Evolutionary conservation across 2,329 filamentous ascomycete genomes (phyloP).

Genomic region (Bipolaris gigantea): DNA sequence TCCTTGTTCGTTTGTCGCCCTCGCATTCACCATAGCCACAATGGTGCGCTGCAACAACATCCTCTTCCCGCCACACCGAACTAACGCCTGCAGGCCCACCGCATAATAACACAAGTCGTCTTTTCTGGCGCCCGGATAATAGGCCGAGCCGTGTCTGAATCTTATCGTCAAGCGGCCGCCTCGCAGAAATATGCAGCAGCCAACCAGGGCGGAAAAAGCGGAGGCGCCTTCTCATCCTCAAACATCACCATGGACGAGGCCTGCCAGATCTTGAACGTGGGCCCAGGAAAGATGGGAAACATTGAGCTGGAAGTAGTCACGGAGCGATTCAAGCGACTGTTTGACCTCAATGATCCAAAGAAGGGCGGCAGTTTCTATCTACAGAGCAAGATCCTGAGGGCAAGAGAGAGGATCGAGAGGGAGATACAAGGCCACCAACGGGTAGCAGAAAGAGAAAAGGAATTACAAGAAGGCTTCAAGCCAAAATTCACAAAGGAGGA

Average conservation of each 20-base stretch:
- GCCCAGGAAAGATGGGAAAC: conserved; percentile 77
- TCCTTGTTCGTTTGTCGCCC: not conserved
- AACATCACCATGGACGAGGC: conserved; percentile 94
- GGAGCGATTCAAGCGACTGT: conserved; percentile 89
- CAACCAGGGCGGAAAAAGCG: conserved; percentile 59
- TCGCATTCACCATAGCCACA: conserved; percentile 3
- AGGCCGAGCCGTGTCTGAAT: conserved; percentile 88
- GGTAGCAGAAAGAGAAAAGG: conserved; percentile 72
- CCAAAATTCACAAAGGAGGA: conserved; percentile 89
- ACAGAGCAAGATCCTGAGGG: conserved; percentile 93
- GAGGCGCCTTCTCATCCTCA: conserved; percentile 58
- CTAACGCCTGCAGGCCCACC: conserved; percentile 71
- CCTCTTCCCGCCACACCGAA: conserved; percentile 1
- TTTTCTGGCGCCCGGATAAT: conserved; percentile 88
- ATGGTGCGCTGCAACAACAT: conserved; percentile 28
- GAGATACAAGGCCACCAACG: conserved; percentile 75
- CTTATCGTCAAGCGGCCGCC: conserved; percentile 92
- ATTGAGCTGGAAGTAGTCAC: conserved; percentile 78
- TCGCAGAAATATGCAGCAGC: conserved; percentile 79
- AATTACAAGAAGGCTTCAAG: conserved; percentile 84
- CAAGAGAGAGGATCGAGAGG: conserved; percentile 87
- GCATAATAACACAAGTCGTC: conserved; percentile 91
- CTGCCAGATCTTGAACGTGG: conserved; percentile 95
- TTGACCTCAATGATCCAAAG: conserved; percentile 90
- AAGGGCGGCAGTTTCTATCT: conserved; percentile 98